Base-by-base conservation (phyloP, 2,329 filamentous ascomycete genomes). In the Ophiostoma piceae region DNA sequence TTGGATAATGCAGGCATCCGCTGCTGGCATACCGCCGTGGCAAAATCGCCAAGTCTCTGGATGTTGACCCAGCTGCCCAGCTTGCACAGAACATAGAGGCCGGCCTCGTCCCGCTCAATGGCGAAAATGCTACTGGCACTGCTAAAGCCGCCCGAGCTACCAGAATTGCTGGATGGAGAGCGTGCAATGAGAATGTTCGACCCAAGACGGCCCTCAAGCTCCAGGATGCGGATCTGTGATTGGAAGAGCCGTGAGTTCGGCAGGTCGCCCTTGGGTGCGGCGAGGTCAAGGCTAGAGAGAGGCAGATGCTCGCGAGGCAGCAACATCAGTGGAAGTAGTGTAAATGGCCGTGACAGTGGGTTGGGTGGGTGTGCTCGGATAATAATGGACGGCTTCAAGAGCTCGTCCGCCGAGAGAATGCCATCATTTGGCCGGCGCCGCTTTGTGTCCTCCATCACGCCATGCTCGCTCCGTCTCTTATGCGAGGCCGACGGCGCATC, bases 61-160 rank as follows among this genome's bases (percentile, higher is more conserved):
- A 90, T 76, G 72, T 88, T 84, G 29, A 91, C 83, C 89, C 90
- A 92, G 26, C 81, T 78, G 1, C 87, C 89, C 62, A 95, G 80
- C 74, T 85, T 88, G 77, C 89, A 93, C 35, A 92, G 77, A 12
- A 86, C 85, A 76, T 91, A 94, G 3, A 90, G 80, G 0, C 84
- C 84, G 66, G 80, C 78, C 19, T 82, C 80, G 47, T 91, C 86
- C 32, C 86, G 83, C 79, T 94, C 91, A n/a, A 92, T 79, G 14
- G 84, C 88, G 76, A 87, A 90, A 0, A 86, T 73, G 47, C 80
- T 81, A 70, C 82, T 72, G 67, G 67, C 71, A 19, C 68, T 69
- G 29, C 71, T 71, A 35, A 72, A 72, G 14, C 69, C 51, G 67
- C 57, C 64, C 2, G 68, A 66, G 67, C 62, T 68, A 64, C 68